phyloP scores from a whole-genome alignment of 1,139 yeast genomes.

The Pichia sp. region DNA sequence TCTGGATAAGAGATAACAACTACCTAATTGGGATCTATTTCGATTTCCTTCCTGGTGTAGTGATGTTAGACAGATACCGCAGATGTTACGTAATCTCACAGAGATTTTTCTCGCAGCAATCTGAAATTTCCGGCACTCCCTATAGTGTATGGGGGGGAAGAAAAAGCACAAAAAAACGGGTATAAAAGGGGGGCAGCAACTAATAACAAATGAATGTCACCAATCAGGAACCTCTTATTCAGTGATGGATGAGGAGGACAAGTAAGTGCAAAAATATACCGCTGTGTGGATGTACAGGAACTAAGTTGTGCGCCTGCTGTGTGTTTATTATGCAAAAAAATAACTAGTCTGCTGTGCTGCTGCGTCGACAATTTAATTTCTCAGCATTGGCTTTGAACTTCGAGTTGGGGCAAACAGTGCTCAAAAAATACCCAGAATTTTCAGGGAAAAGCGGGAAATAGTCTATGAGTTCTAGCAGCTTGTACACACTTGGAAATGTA shows the following conservation, averaged over 20 bases:
- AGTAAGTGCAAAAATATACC: neutral
- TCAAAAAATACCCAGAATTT: slow-evolving; percentile 7
- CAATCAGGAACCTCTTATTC: neutral
- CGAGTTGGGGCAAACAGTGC: slow-evolving; percentile 1
- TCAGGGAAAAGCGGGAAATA: slow-evolving; percentile 3
- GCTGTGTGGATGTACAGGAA: neutral
- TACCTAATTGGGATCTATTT: neutral
- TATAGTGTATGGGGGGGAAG: neutral
- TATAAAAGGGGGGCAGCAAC: neutral
- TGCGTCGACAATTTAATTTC: slow-evolving; percentile 10
- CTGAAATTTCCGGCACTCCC: neutral
- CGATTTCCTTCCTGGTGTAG: neutral
- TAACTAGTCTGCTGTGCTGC: slow-evolving; percentile 5
- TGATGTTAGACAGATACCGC: neutral
- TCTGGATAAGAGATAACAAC: neutral
- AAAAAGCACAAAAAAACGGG: neutral
- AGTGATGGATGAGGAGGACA: neutral
- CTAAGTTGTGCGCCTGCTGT: neutral
- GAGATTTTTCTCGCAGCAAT: neutral
- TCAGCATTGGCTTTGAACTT: slow-evolving; percentile 7
- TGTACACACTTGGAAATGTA: neutral
- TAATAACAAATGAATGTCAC: slow-evolving; percentile 9
- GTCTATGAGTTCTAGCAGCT: slow-evolving; percentile 4
- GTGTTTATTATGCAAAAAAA: neutral
- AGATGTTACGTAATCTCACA: neutral